Percentiles rank a stretch among this genome's conserved stretches.
Evolutionary conservation across 176 grass and related monocot species (phyloP).

Genomic region (Urochloa ruziziensis): DNA sequence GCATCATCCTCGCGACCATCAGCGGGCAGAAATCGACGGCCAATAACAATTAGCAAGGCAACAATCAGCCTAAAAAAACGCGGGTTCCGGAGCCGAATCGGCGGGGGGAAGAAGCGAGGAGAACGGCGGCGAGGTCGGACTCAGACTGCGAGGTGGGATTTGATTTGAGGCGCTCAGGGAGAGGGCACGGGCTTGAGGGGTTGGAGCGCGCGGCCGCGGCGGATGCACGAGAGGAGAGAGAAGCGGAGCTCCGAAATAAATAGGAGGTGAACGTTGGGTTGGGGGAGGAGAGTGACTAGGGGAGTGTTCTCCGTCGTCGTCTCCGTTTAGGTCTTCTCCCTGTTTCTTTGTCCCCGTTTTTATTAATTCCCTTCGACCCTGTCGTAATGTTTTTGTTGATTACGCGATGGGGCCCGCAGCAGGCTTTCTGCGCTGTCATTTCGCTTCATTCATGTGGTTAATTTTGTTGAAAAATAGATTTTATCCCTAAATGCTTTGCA

Average conservation of each 20-base stretch:
- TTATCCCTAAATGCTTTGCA: background rate
- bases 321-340: constrained; percentile 3
- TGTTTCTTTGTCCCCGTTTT: no score
- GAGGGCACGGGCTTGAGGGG: background rate
- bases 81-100: background rate
- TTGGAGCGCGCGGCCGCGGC: background rate
- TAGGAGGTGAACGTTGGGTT: constrained; percentile 42
- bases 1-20: constrained; percentile 87
- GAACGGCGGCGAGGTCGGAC: background rate
- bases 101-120: background rate
- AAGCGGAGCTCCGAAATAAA: constrained; percentile 33
- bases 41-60: background rate
- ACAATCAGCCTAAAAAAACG: background rate
- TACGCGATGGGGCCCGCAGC: background rate
- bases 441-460: background rate
- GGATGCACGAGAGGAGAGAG: constrained; percentile 41
- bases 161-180: background rate
- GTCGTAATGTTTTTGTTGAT: no score
- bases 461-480: background rate
- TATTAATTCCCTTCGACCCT: background rate
- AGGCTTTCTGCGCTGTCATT: background rate
- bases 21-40: background rate
- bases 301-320: background rate
- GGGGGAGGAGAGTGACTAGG: background rate
- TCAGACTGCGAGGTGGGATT: background rate